Conservation (phyloP, 345 rosid species). For the Cochlearia excelsa region DNA sequence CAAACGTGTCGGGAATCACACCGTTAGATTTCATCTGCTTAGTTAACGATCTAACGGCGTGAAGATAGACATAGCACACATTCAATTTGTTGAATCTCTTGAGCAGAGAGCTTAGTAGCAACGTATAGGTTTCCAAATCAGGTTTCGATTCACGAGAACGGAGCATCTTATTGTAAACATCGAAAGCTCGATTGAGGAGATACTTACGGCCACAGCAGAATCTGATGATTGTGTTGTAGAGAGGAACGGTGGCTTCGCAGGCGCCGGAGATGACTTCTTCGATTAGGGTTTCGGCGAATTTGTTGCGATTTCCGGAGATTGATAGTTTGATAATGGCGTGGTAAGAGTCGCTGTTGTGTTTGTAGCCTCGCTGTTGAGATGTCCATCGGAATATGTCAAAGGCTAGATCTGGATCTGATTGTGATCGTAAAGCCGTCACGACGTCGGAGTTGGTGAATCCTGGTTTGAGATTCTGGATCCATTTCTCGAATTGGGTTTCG, state of each 20-base stretch:
- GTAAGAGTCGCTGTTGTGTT: conserved; percentile 63
- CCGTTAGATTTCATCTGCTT: conserved; percentile 90
- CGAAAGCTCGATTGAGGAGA: conserved; percentile 70
- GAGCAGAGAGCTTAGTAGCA: conserved; percentile 57
- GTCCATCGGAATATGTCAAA: conserved; percentile 95
- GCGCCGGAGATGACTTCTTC: conserved; percentile 91
- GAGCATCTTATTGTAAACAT: conserved; percentile 76
- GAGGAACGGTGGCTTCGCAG: conserved; percentile 63
- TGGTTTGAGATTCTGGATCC: conserved; percentile 75
- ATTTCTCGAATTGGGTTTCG: conserved; percentile 72
- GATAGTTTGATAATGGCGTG: conserved; percentile 57
- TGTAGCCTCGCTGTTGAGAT: conserved; percentile 64
- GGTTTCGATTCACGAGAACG: conserved; percentile 63
- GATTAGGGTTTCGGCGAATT: conserved; percentile 61
- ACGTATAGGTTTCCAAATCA: conserved; percentile 67
- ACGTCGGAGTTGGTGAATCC: conserved; percentile 76
- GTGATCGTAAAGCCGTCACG: conserved; percentile 61
- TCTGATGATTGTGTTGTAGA: conserved; percentile 61
- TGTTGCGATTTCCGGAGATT: conserved; percentile 60
- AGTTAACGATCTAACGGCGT: conserved; percentile 63
- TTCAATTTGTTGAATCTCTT: conserved; percentile 50
- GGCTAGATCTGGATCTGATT: conserved; percentile 82
- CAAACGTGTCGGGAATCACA: conserved; percentile 74
- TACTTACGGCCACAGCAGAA: conserved; percentile 83
- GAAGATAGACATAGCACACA: conserved; percentile 74